Evolutionary conservation across 2,329 filamentous ascomycete genomes (phyloP).

Genomic region (Mycogone perniciosa): DNA sequence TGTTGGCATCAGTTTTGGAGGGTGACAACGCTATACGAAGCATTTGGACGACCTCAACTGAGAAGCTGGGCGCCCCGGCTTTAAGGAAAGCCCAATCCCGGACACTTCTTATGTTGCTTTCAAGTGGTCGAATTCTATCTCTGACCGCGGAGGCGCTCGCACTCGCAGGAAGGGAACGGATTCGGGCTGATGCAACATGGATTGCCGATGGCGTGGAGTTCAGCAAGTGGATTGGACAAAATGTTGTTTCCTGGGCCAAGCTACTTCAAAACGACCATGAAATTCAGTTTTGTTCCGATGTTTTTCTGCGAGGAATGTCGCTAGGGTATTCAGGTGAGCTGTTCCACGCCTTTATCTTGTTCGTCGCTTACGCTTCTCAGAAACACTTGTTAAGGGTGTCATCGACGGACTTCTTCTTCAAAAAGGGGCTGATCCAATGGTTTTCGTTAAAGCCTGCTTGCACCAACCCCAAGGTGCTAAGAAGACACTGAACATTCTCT

Average conservation of each 20-base stretch:
- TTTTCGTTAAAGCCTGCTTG: conserved; percentile 28
- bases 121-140: conserved; percentile 45
- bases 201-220: conserved; percentile 58
- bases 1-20: conserved; percentile 37
- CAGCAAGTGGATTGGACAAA: conserved; percentile 63
- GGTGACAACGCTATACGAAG: conserved; percentile 29
- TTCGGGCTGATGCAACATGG: conserved; percentile 42
- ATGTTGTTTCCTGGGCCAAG: conserved; percentile 45
- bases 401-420: conserved; percentile 35
- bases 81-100: conserved; percentile 29
- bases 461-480: conserved; percentile 21
- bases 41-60: conserved; percentile 33
- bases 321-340: conserved; percentile 65
- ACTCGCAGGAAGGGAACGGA: conserved; percentile 33
- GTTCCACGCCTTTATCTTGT: not conserved
- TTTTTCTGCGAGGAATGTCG: conserved; percentile 56
- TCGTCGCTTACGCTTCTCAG: conserved; percentile 26
- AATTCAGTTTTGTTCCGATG: conserved; percentile 36
- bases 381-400: conserved; percentile 32
- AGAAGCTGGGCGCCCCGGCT: conserved; percentile 16
- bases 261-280: conserved; percentile 25
- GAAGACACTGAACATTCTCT: conserved; percentile 23
- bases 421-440: conserved; percentile 13
- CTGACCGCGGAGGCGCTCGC: conserved; percentile 50
- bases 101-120: conserved; percentile 38